phyloP scores from a whole-genome alignment of 176 grass and related monocot species.

The Coix lacrymajobi region DNA sequence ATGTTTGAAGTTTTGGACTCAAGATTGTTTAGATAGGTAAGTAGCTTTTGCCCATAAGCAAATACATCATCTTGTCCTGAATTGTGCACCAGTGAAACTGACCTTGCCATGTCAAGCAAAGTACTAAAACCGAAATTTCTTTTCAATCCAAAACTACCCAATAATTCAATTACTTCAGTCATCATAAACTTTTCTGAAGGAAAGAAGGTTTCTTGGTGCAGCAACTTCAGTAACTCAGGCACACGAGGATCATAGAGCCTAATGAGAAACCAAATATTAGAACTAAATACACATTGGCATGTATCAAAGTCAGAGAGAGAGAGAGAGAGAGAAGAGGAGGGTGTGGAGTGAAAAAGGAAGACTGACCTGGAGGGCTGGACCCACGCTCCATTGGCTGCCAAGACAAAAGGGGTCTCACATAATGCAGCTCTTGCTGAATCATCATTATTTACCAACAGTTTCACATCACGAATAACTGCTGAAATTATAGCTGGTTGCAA shows the following conservation, averaged over 20 bases:
- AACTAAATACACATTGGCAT: conserved; percentile 21
- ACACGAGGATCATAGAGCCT: conserved; percentile 98
- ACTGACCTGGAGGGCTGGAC: conserved; percentile 71
- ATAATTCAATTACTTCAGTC: conserved; percentile 69
- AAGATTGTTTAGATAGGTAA: conserved; percentile 74
- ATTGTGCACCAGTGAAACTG: conserved; percentile 65
- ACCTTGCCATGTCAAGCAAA: conserved; percentile 87
- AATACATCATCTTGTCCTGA: conserved; percentile 52
- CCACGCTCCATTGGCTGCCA: conserved; percentile 71
- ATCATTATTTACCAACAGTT: conserved; percentile 62
- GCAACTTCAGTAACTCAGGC: conserved; percentile 62
- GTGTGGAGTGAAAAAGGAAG: neutral
- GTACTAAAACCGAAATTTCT: conserved; percentile 62
- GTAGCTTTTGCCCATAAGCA: conserved; percentile 49
- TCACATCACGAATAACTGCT: conserved; percentile 76
- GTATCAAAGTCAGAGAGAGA: neutral
- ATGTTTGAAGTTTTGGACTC: conserved; percentile 55
- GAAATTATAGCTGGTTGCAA: conserved; percentile 67
- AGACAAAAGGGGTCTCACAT: conserved; percentile 63
- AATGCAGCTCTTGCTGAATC: conserved; percentile 42
- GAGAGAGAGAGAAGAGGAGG: neutral
- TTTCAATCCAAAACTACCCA: conserved; percentile 83
- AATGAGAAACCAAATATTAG: conserved; percentile 26
- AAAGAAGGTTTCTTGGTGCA: conserved; percentile 96
- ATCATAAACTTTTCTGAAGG: conserved; percentile 67